phyloP scores from a whole-genome alignment of 495 filamentous ascomycete genomes.

The Penicillium canariense region DNA sequence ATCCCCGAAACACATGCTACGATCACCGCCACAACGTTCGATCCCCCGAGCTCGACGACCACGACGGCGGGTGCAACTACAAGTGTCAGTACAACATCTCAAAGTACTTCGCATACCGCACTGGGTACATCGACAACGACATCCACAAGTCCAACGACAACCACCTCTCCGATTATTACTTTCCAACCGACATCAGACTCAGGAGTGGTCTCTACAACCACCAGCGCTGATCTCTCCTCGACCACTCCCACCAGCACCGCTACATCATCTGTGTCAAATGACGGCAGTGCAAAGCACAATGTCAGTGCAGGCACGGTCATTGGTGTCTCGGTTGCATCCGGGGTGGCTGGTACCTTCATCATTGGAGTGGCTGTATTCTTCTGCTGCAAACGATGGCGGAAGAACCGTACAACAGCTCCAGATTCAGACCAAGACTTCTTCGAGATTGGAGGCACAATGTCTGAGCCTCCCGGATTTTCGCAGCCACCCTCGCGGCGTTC shows the following conservation, averaged over 20 bases:
- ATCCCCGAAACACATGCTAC: slow-evolving; percentile 57
- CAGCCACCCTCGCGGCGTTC: slow-evolving; percentile 19
- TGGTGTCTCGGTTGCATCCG: slow-evolving; percentile 43
- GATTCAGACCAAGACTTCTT: slow-evolving; percentile 24
- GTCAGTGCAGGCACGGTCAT: slow-evolving; percentile 39
- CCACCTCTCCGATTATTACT: neutral
- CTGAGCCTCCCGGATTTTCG: slow-evolving; percentile 39
- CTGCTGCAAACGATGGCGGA: slow-evolving; percentile 33
- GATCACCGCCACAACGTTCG: slow-evolving; percentile 57
- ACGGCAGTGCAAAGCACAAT: slow-evolving; percentile 10
- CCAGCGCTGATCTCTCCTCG: slow-evolving; percentile 5
- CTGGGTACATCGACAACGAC: neutral
- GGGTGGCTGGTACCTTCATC: slow-evolving; percentile 39
- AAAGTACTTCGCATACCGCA: neutral
- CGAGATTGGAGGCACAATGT: slow-evolving; percentile 45
- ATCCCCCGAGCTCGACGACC: slow-evolving; percentile 30
- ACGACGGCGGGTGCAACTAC: slow-evolving; percentile 10
- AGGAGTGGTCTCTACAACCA: neutral
- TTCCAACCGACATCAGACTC: neutral
- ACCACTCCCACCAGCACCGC: slow-evolving; percentile 14
- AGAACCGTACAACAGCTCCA: slow-evolving; percentile 15
- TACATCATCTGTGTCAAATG: slow-evolving; percentile 4
- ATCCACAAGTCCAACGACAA: slow-evolving; percentile 2
- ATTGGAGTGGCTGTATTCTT: slow-evolving; percentile 38
- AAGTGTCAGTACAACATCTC: neutral